A percentile compares a stretch with the other conserved stretches of the same genome.
Evolutionary conservation across 2,329 filamentous ascomycete species (phyloP).

Genomic region (Colletotrichum tofieldiae): DNA sequence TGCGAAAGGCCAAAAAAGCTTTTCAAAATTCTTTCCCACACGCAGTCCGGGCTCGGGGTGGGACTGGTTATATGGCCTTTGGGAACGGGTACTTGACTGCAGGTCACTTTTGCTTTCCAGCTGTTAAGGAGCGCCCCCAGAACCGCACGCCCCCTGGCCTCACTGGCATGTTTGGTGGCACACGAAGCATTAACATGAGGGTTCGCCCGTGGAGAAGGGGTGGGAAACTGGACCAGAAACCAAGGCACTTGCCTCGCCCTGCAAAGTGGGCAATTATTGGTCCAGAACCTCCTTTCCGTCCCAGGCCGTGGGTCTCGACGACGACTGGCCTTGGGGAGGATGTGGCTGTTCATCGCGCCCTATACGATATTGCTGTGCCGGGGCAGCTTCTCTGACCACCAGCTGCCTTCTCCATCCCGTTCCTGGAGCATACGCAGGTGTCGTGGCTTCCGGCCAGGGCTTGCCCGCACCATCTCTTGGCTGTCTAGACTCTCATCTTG

Average conservation of each 20-base stretch:
- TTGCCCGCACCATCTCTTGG: slow-evolving; percentile 31
- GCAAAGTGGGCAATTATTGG: slow-evolving; percentile 38
- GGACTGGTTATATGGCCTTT: slow-evolving; percentile 36
- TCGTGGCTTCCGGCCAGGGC: slow-evolving; percentile 21
- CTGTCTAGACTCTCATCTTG: slow-evolving; percentile 15
- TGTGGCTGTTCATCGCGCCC: slow-evolving; percentile 35
- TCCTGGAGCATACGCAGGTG: slow-evolving; percentile 22
- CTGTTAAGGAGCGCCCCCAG: slow-evolving; percentile 19
- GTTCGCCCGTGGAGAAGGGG: slow-evolving; percentile 26
- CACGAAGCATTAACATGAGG: slow-evolving; percentile 33
- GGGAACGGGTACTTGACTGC: slow-evolving; percentile 21
- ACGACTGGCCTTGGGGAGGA: slow-evolving; percentile 9
- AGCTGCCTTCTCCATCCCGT: slow-evolving; percentile 27
- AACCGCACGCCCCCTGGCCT: slow-evolving; percentile 14
- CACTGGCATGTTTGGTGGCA: slow-evolving; percentile 8
- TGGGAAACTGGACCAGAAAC: slow-evolving; percentile 23
- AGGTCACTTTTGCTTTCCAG: slow-evolving; percentile 30
- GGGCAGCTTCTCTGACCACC: slow-evolving; percentile 27
- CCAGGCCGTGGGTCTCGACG: slow-evolving; percentile 25
- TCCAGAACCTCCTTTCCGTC: slow-evolving; percentile 28
- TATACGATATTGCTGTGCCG: slow-evolving; percentile 12
- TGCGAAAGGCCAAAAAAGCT: slow-evolving; percentile 27
- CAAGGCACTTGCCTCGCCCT: slow-evolving; percentile 32
- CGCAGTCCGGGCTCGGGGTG: slow-evolving; percentile 9
- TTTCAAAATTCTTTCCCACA: slow-evolving; percentile 8